phyloP scores from a whole-genome alignment of 805 yeast species.

The Nakazawaea molendinolei region DNA sequence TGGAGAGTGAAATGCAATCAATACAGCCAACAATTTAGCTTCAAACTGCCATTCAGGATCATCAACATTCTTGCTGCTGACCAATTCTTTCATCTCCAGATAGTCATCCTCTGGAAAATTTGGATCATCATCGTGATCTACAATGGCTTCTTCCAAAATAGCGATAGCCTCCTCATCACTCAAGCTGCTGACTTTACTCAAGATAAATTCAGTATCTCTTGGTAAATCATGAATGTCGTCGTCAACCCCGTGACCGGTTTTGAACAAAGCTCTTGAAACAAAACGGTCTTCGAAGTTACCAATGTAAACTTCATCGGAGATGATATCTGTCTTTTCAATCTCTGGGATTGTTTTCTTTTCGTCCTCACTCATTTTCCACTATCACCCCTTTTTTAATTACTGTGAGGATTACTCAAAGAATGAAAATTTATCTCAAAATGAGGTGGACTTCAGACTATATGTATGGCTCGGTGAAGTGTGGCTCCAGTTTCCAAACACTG shows the following conservation, averaged over 20 bases:
- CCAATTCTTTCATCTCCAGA: conserved; percentile 23
- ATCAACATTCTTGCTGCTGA: conserved; percentile 3
- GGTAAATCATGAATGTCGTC: conserved; percentile 10
- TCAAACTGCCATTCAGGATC: conserved; percentile 24
- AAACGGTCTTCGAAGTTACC: conserved; percentile 9
- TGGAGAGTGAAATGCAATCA: conserved; percentile 37
- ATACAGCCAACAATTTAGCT: conserved; percentile 27
- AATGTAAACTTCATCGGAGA: conserved; percentile 1
- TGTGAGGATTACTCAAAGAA: no score
- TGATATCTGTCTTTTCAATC: not conserved
- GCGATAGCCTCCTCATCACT: conserved; percentile 31
- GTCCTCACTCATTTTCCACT: no score
- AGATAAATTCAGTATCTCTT: conserved; percentile 26
- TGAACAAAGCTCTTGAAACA: conserved; percentile 7
- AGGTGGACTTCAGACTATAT: no score
- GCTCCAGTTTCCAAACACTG: no score
- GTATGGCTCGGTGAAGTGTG: no score
- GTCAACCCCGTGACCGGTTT: conserved; percentile 9
- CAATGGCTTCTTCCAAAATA: conserved; percentile 32
- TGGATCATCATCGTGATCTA: conserved; percentile 38
- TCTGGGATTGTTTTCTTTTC: not conserved
- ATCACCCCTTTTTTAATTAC: no score
- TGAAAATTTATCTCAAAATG: no score
- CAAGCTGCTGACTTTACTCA: conserved; percentile 31
- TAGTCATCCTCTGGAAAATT: conserved; percentile 35